Conservation (phyloP, 1,139 yeast species). For the Magnusiomyces paraingens region DNA sequence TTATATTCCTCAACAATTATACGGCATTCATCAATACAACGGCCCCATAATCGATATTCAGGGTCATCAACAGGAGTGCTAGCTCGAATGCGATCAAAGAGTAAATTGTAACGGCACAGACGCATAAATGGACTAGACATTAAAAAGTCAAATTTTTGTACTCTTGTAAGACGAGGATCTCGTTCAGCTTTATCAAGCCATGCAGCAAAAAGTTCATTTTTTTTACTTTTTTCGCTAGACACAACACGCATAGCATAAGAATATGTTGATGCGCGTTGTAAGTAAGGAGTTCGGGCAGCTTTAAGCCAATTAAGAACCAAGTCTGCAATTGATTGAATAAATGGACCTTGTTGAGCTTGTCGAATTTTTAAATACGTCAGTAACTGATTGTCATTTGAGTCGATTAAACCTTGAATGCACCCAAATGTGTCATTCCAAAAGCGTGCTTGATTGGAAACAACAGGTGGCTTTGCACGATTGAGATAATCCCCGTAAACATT, state of each 20-base stretch:
- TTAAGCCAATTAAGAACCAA: slow-evolving; percentile 62
- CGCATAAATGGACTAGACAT: slow-evolving; percentile 45
- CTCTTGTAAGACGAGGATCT: slow-evolving; percentile 36
- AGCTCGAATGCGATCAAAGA: slow-evolving; percentile 52
- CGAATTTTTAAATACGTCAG: slow-evolving; percentile 50
- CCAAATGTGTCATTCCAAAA: slow-evolving; percentile 57
- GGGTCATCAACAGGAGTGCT: slow-evolving; percentile 46
- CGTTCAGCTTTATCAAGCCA: slow-evolving; percentile 45
- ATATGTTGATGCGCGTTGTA: slow-evolving; percentile 48
- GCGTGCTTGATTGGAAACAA: slow-evolving; percentile 44
- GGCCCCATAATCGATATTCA: slow-evolving; percentile 49
- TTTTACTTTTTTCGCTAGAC: slow-evolving; percentile 36
- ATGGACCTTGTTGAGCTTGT: slow-evolving; percentile 55
- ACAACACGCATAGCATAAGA: slow-evolving; percentile 32
- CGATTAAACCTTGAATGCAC: slow-evolving; percentile 56
- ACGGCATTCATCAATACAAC: slow-evolving; percentile 48
- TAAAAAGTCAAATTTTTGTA: slow-evolving; percentile 54
- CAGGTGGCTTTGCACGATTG: slow-evolving; percentile 35
- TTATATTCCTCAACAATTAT: slow-evolving; percentile 45
- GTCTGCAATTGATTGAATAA: slow-evolving; percentile 58
- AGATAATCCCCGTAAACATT: slow-evolving; percentile 48
- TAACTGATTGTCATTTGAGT: slow-evolving; percentile 49
- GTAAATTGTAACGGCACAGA: slow-evolving; percentile 63
- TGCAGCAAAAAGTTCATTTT: slow-evolving; percentile 41
- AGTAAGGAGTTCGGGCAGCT: slow-evolving; percentile 48